Base-by-base conservation (phyloP, 805 yeast species). In the Yueomyces sp. region DNA sequence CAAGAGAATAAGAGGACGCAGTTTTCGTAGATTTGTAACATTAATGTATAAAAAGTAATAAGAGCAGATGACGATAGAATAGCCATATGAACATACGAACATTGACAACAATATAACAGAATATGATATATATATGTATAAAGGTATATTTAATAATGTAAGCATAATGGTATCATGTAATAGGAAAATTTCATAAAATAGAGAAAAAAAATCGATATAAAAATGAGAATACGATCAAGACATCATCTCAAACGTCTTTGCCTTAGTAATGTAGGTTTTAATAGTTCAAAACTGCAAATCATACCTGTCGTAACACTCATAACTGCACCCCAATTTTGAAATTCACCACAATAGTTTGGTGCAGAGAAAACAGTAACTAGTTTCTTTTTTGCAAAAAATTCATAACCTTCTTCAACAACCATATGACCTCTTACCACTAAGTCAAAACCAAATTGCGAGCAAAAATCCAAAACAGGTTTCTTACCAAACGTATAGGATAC, bases 391-490 rank as follows among this genome's bases (percentile, higher is more conserved):
- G 80, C 81, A 58, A 81, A 84, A 56, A 84, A 84, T 57, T 84
- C 92, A 58, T 84, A 84, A 3, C 94, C 94, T 55, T 84, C 90
- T 59, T 84, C 90, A 40, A 84, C 94, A 39, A 84, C 92, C 94
- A 84, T 84, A 58, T 84, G 94, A 5, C 90, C 94, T 54, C 94
- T 67, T 33, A 81, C 84, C 47, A 84, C 73, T 54, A 84, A 62
- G 62, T 84, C 94, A 62, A 84, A 78, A 45, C 77, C 74, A 60
- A 83, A 82, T 34, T 67, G 66, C 26, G 72, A 59, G 54, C 82
- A 77, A 53, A 84, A 84, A 49, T 73, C 72, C 44, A 76, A 75
- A 3, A 83, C 85, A 47, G 79, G 79, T 44, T 71, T 77, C 52
- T 74, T 76, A 36, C 84, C 83, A 62, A 83, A 84, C 48, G 85